Percentiles rank a stretch among this genome's conserved stretches.
Conservation (phyloP, 2,329 filamentous ascomycete species). For the Fusarium zealandicum region DNA sequence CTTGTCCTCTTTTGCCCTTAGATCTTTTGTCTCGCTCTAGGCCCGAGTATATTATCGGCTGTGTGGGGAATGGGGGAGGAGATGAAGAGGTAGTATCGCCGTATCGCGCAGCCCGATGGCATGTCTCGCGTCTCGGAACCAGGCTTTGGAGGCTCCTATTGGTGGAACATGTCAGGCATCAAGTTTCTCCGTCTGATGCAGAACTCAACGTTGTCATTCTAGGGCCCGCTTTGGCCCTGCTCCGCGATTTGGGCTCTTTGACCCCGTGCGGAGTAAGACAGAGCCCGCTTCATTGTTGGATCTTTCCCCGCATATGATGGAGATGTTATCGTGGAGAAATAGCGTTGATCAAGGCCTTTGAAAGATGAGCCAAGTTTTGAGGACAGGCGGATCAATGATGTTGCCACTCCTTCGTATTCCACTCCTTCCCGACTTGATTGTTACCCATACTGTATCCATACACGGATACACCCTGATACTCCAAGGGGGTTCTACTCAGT, state of each 20-base stretch:
- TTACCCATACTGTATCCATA: too few relatives aligned
- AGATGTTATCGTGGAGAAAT: conserved; percentile 21
- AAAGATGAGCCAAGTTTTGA: too few relatives aligned
- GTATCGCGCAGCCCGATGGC: conserved; percentile 12
- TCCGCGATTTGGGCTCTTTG: conserved; percentile 23
- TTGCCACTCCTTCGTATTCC: too few relatives aligned
- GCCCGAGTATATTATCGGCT: background rate
- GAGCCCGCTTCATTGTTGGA: conserved; percentile 19
- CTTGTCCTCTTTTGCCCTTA: background rate
- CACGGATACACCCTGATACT: too few relatives aligned
- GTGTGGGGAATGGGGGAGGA: conserved; percentile 28
- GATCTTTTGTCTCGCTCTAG: background rate
- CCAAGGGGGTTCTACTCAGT: too few relatives aligned
- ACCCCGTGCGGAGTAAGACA: conserved; percentile 36
- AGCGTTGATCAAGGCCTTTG: too few relatives aligned
- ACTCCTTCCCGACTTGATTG: too few relatives aligned
- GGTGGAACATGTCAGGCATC: conserved; percentile 12
- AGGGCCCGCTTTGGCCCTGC: conserved; percentile 6
- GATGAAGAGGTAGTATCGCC: conserved; percentile 4
- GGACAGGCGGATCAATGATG: too few relatives aligned
- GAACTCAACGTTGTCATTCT: conserved; percentile 2
- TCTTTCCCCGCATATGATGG: conserved; percentile 29
- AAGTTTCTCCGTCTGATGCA: conserved; percentile 20
- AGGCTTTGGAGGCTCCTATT: conserved; percentile 1
- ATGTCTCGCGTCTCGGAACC: background rate